Conservation (phyloP, 2,329 filamentous ascomycete genomes). For the Mycosphaerella sp. region DNA sequence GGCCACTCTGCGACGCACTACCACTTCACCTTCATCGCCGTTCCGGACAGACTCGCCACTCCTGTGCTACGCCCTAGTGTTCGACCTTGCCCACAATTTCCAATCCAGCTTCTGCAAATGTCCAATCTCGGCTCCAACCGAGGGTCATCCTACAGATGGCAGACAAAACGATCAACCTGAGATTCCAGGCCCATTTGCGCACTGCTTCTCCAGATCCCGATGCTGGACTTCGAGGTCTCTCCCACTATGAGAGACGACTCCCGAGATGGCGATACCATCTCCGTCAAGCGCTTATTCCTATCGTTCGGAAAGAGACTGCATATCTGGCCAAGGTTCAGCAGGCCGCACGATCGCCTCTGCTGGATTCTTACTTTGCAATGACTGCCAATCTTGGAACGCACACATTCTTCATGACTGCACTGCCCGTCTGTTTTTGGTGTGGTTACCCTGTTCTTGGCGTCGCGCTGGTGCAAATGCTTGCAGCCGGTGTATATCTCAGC, state of each 20-base stretch:
- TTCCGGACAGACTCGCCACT: background rate
- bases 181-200: conserved; percentile 25
- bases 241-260: conserved; percentile 60
- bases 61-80: background rate
- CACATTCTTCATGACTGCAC: conserved; percentile 95
- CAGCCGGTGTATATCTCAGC: conserved; percentile 61
- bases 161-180: conserved; percentile 11
- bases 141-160: conserved; percentile 19
- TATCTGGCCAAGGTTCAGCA: conserved; percentile 84
- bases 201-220: conserved; percentile 42
- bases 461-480: conserved; percentile 58
- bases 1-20: background rate
- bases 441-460: conserved; percentile 78
- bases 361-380: conserved; percentile 95
- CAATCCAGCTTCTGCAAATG: conserved; percentile 8
- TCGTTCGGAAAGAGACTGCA: conserved; percentile 91
- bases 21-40: background rate
- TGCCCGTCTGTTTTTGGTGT: conserved; percentile 96
- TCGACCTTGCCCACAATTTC: background rate
- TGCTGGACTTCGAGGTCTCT: conserved; percentile 71
- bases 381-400: conserved; percentile 95
- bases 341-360: conserved; percentile 67
- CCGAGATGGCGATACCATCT: conserved; percentile 83
- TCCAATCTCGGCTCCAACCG: conserved; percentile 15
- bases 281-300: conserved; percentile 73